phyloP scores from a whole-genome alignment of 2,329 filamentous ascomycete species.

The Sporothrix globosa region DNA sequence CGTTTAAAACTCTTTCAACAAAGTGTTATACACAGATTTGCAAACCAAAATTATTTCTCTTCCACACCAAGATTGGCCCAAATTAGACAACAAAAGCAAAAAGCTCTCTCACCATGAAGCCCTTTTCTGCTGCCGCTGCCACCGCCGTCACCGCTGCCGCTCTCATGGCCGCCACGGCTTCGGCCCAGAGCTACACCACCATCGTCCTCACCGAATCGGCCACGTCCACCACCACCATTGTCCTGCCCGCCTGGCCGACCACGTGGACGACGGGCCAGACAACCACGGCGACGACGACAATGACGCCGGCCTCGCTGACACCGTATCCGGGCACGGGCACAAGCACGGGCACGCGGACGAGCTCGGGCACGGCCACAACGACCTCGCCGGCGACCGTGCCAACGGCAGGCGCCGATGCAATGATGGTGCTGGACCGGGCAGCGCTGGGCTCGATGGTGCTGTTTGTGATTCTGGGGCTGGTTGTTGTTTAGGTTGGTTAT shows the following conservation, averaged over 20 bases:
- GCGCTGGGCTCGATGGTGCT: slow-evolving; percentile 34
- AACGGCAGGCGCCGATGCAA: slow-evolving; percentile 34
- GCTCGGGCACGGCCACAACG: slow-evolving; percentile 18
- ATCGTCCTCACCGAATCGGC: slow-evolving; percentile 33
- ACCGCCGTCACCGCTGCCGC: not conserved
- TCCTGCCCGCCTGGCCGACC: slow-evolving; percentile 34
- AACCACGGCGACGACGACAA: not conserved
- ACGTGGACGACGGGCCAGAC: slow-evolving; percentile 21
- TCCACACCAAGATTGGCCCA: no score
- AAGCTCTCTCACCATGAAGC: slow-evolving; percentile 15
- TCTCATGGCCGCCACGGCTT: slow-evolving; percentile 14
- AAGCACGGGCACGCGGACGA: slow-evolving; percentile 4
- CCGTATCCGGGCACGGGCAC: no score
- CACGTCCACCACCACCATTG: slow-evolving; percentile 34
- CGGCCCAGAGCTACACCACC: slow-evolving; percentile 32
- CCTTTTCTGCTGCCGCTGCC: not conserved
- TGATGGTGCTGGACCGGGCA: slow-evolving; percentile 34
- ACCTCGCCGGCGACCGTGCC: slow-evolving; percentile 34
- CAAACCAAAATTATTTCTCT: no score
- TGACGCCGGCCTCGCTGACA: not conserved
- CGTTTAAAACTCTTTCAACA: not conserved
- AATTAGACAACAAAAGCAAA: not conserved
- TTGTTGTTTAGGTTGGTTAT: slow-evolving; percentile 11
- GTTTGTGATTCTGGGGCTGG: slow-evolving; percentile 35
- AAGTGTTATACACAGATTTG: no score